A percentile compares a stretch with the other conserved stretches of the same genome.
phyloP scores from a whole-genome alignment of 2,329 filamentous ascomycete species.

The Verticillium isaacii region DNA sequence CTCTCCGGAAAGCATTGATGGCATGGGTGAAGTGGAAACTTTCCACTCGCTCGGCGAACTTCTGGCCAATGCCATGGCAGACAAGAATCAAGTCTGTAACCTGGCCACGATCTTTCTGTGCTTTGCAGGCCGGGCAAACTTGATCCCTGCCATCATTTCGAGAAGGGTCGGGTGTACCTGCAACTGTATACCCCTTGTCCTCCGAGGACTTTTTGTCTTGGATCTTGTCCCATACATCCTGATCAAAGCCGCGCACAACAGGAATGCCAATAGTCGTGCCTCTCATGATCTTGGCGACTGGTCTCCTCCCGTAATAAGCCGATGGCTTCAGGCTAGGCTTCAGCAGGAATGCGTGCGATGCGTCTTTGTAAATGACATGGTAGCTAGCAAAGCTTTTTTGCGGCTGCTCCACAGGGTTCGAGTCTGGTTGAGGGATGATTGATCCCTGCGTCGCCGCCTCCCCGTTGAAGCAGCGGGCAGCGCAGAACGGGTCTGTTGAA shows the following conservation, averaged over 20 bases:
- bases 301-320: conserved; percentile 74
- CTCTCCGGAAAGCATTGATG: conserved; percentile 83
- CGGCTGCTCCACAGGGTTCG: conserved; percentile 35
- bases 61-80: conserved; percentile 94
- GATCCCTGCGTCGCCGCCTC: conserved; percentile 54
- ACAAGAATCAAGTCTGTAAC: conserved; percentile 88
- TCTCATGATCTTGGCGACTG: conserved; percentile 79
- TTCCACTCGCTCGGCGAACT: conserved; percentile 89
- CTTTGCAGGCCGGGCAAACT: conserved; percentile 54
- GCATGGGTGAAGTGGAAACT: conserved; percentile 97
- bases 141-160: conserved; percentile 14
- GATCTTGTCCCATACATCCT: conserved; percentile 67
- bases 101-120: conserved; percentile 59
- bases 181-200: conserved; percentile 1
- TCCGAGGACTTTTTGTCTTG: conserved; percentile 42
- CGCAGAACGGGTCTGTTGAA: conserved; percentile 53
- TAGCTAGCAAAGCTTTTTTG: conserved; percentile 62
- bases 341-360: conserved; percentile 72
- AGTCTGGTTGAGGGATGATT: conserved; percentile 27
- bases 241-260: conserved; percentile 86
- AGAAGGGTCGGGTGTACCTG: conserved; percentile 10
- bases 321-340: conserved; percentile 84
- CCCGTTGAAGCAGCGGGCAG: conserved; percentile 53
- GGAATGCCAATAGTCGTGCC: conserved; percentile 77
- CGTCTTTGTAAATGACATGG: conserved; percentile 83